Conservation (phyloP, 2,329 filamentous ascomycete genomes). For the Neurospora sp. region DNA sequence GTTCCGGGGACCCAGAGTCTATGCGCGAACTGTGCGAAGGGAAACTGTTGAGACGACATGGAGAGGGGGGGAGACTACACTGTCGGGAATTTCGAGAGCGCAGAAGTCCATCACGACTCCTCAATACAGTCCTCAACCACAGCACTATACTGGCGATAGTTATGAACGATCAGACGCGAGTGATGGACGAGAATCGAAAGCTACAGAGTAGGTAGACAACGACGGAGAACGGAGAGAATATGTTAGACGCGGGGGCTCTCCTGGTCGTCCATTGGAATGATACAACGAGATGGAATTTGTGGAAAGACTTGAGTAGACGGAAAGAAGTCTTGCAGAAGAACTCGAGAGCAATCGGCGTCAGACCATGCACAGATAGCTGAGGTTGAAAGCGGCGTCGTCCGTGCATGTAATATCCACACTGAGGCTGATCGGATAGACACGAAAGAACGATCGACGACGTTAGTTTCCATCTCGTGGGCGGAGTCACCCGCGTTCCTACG, state of each 20-base stretch:
- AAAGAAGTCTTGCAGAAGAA: not conserved
- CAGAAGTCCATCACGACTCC: not conserved
- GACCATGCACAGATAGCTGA: not conserved
- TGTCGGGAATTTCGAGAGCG: not conserved
- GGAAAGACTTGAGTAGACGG: not conserved
- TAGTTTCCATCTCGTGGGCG: not conserved
- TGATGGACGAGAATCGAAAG: not conserved
- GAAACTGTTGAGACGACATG: not conserved
- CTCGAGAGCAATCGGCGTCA: not conserved
- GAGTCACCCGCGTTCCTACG: not conserved
- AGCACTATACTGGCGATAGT: not conserved
- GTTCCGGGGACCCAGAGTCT: conserved; percentile 13
- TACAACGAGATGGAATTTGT: not conserved
- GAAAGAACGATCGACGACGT: not conserved
- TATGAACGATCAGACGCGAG: not conserved
- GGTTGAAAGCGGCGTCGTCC: not conserved
- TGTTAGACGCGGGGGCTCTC: not conserved
- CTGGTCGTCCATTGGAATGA: not conserved
- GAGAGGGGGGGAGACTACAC: not conserved
- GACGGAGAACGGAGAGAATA: not conserved
- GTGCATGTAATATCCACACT: not conserved
- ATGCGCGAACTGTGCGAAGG: conserved; percentile 10
- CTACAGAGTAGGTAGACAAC: not conserved
- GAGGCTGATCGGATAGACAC: not conserved
- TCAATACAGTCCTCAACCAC: not conserved